Evolutionary conservation across 2,329 filamentous ascomycete genomes (phyloP), one percentile per base, ranked within the genome.

Genomic region (Xylariaceae sp.): DNA sequence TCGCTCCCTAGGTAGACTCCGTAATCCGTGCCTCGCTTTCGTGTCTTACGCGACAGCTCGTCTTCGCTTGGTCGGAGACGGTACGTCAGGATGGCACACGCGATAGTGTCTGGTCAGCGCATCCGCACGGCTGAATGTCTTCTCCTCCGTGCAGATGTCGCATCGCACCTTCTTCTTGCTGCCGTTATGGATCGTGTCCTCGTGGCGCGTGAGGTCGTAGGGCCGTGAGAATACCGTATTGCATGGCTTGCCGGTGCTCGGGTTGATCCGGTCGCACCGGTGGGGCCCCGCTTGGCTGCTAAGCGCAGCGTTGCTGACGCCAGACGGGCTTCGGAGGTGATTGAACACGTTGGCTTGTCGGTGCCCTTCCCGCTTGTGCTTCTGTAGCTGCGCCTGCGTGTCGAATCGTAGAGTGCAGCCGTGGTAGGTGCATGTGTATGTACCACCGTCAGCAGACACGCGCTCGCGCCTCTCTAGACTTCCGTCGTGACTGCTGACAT

Each of bases 171-270:
- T 97, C 73, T 92, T 87, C 80, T 97, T 97, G 68, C 90, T 86
- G 1, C 87, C 88, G 68, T 97, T 97, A 81, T 97, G 94, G 65
- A 97, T 97, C 0, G 94, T 97, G 66, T 97, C 93, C 73, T 99
- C 94, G 72, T 99, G 94, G 18, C 94, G 83, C 0, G 94, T 99
- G 55, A 99, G 81, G 74, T 99, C 94, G 79, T 99, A 99, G 1
- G 94, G 94, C 17, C 94, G 82, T 0, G 93, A 97, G 75, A 99
- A 97, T 56, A 96, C 81, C 0, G 92, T 95, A 72, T 90, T 93
- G 82, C 94, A 97, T 0, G 92, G 88, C 77, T 97, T 97, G 64
- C 91, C 90, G 0, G 94, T 97, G 64, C 90, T 93, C 1, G 93
- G 93, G 74, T 97, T 97, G 76, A 93, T 90, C 66, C 92, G 86